These are phyloP conservation scores for Chalciporus pseudorubinellus DNA, from an alignment of 768 basidiomycete genomes.

Conservation along the genomic window DNA sequence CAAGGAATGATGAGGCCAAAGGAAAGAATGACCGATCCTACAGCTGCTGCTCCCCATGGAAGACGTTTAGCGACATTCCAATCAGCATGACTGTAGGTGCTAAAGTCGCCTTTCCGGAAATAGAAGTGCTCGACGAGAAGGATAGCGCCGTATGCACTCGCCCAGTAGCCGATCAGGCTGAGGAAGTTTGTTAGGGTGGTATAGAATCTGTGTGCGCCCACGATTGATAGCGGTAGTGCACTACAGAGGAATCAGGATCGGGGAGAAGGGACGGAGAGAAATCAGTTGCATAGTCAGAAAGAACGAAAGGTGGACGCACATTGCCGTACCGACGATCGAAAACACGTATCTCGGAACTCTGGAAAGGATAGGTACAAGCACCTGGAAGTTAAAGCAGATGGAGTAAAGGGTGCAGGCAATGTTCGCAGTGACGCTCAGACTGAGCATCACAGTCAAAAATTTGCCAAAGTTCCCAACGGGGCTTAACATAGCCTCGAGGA, in stretches of 20 bases:
- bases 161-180: slow-evolving; percentile 68
- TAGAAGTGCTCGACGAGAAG: slow-evolving; percentile 65
- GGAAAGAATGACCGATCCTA: slow-evolving; percentile 47
- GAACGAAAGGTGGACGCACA: slow-evolving; percentile 43
- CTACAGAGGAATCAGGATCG: slow-evolving; percentile 30
- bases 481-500: slow-evolving; percentile 57
- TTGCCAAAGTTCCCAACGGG: slow-evolving; percentile 68
- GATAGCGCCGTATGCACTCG: slow-evolving; percentile 54
- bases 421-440: slow-evolving; percentile 76
- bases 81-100: slow-evolving; percentile 43
- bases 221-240: slow-evolving; percentile 64
- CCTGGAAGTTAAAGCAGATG: slow-evolving; percentile 69
- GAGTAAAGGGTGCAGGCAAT: slow-evolving; percentile 84
- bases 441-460: slow-evolving; percentile 67
- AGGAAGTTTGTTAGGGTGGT: slow-evolving; percentile 61
- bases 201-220: slow-evolving; percentile 69
- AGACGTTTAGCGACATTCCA: slow-evolving; percentile 55
- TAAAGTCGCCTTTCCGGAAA: slow-evolving; percentile 53
- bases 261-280: background rate
- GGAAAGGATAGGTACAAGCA: slow-evolving; percentile 57
- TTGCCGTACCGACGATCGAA: slow-evolving; percentile 59
- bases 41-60: slow-evolving; percentile 62
- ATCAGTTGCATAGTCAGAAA: slow-evolving; percentile 4
- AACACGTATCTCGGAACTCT: slow-evolving; percentile 70
- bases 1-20: slow-evolving; percentile 59